Conservation (phyloP, 2,329 filamentous ascomycete genomes). For the Pestalotiopsis fici region DNA sequence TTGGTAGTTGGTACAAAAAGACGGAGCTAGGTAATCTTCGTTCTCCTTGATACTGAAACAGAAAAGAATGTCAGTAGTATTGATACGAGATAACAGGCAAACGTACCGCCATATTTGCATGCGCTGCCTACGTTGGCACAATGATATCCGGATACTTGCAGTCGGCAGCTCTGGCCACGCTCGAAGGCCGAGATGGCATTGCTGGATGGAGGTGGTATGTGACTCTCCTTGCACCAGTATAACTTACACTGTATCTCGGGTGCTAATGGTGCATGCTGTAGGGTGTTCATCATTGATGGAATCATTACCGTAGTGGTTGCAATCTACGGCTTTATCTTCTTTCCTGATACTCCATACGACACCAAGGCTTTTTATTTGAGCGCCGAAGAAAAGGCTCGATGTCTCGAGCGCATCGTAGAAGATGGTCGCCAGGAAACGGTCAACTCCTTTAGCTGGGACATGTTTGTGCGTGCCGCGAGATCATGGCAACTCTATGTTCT, state of each 20-base stretch:
- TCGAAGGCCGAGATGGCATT: constrained; percentile 44
- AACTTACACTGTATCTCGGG: background rate
- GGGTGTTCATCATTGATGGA: constrained; percentile 43
- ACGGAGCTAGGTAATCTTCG: constrained; percentile 48
- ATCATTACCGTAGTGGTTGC: constrained; percentile 55
- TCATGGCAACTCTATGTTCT: constrained; percentile 28
- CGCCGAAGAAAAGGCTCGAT: constrained; percentile 37
- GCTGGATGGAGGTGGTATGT: constrained; percentile 50
- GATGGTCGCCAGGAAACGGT: constrained; percentile 23
- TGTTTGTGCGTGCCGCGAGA: constrained; percentile 20
- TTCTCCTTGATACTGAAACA: background rate
- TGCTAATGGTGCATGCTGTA: background rate
- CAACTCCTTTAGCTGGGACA: constrained; percentile 19
- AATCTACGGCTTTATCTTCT: constrained; percentile 49
- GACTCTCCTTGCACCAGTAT: constrained; percentile 25
- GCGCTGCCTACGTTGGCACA: constrained; percentile 59
- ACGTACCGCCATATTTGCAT: constrained; percentile 63
- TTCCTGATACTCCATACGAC: constrained; percentile 48
- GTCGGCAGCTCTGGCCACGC: constrained; percentile 39
- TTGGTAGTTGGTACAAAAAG: constrained; percentile 61
- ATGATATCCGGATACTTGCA: constrained; percentile 62
- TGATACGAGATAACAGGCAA: constrained; percentile 38
- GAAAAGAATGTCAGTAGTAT: too few relatives aligned
- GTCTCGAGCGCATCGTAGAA: constrained; percentile 33
- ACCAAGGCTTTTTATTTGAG: constrained; percentile 37